phyloP scores from a whole-genome alignment of 140 eudicot genomes.

The Anethum foeniculum region DNA sequence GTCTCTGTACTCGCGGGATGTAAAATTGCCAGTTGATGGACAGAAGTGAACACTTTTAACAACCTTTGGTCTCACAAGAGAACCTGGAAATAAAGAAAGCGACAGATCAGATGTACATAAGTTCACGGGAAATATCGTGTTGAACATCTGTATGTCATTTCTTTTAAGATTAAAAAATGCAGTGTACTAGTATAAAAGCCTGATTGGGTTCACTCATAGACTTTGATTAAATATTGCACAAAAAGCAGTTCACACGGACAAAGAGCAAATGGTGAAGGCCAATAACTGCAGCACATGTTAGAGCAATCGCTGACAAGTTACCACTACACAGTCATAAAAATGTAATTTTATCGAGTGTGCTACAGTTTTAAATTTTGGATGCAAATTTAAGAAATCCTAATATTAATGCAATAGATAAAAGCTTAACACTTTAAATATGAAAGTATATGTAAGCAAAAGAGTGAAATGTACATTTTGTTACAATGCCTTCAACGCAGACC shows the following conservation, averaged over 20 bases:
- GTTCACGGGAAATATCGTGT: not conserved
- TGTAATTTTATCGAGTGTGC: not conserved
- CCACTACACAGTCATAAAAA: not conserved
- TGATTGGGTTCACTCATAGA: not conserved
- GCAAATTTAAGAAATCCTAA: not conserved
- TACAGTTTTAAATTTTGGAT: not conserved
- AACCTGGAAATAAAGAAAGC: slow-evolving; percentile 35
- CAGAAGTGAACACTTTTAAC: slow-evolving; percentile 96
- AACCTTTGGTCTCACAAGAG: slow-evolving; percentile 98
- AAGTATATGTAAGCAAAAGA: not conserved
- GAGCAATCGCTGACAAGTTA: not conserved
- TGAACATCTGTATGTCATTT: not conserved
- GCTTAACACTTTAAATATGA: not conserved
- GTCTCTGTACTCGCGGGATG: slow-evolving; percentile 87
- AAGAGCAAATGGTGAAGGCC: not conserved
- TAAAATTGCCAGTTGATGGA: slow-evolving; percentile 64
- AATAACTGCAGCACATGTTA: not conserved
- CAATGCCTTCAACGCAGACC: slow-evolving; percentile 92
- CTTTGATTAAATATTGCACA: not conserved
- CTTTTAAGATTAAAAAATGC: not conserved
- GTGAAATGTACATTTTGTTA: slow-evolving; percentile 60
- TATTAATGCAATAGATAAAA: not conserved
- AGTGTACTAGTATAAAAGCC: not conserved
- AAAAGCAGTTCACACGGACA: not conserved
- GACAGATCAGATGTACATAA: not conserved